Percentiles rank a stretch among this genome's conserved stretches.
These are phyloP conservation scores for Cyberlindnera sargentensis DNA, from an alignment of 805 yeast species.

Conservation along the genomic window DNA sequence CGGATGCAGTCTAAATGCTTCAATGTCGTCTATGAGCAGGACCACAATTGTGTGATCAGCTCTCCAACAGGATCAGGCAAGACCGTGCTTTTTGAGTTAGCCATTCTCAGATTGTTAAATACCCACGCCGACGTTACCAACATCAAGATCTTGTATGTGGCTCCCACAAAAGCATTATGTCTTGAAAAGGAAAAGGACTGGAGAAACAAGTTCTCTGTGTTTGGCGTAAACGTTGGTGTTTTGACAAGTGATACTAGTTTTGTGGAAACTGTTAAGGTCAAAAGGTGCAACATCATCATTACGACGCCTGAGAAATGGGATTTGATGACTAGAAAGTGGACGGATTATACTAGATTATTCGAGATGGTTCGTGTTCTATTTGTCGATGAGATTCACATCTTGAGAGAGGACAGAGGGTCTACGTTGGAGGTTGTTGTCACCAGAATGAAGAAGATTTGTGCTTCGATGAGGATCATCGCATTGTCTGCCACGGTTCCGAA, in stretches of 20 bases:
- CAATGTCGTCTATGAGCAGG: constrained; percentile 26
- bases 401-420: constrained; percentile 41
- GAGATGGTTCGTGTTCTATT: constrained; percentile 38
- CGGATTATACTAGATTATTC: constrained; percentile 33
- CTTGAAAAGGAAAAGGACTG: constrained; percentile 42
- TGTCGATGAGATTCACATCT: constrained; percentile 41
- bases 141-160: constrained; percentile 40
- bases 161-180: constrained; percentile 56
- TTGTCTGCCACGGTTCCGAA: constrained; percentile 51
- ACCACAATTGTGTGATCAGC: constrained; percentile 39
- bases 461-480: constrained; percentile 34
- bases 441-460: constrained; percentile 36
- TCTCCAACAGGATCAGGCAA: constrained; percentile 60
- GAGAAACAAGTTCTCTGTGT: constrained; percentile 31
- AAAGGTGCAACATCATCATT: constrained; percentile 40
- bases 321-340: constrained; percentile 44
- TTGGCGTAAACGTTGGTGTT: constrained; percentile 39
- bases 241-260: constrained; percentile 49
- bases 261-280: constrained; percentile 37
- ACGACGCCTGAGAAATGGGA: constrained; percentile 65
- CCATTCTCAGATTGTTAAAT: constrained; percentile 33
- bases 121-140: constrained; percentile 20
- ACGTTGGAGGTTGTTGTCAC: constrained; percentile 41
- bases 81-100: constrained; percentile 47
- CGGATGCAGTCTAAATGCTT: constrained; percentile 45